Evolutionary conservation across 768 basidiomycete species (phyloP), one percentile per base, ranked within the genome.

Genomic region (Naganishia vishniacii): DNA sequence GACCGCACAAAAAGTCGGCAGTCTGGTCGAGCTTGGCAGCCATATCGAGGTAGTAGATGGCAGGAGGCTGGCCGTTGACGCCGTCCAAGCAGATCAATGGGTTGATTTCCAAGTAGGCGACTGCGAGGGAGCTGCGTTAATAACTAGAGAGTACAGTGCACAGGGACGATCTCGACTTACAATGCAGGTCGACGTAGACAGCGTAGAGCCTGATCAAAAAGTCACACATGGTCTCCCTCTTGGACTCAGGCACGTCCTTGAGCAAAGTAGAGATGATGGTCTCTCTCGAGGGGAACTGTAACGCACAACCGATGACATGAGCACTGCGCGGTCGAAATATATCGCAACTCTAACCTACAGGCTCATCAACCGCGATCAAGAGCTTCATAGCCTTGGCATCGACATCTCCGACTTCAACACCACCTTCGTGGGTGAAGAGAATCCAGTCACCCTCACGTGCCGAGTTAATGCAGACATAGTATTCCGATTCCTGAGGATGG

Each of bases 21-120:
- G 95, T 98, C 81, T 98, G 95, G 77, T 99, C 95, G 68, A 99
- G 88, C 82, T 98, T 99, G 72, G 94, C 95, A 44, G 95, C 95
- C 94, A 99, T 98, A 78, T 99, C 94, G 67, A 99, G 87, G 81
- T 92, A 97, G 80, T 88, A 87, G 72, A 98, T 91, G 67, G 84
- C 84, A 44, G 87, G 86, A 68, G 86, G 80, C 65, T 84, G 84
- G 71, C 83, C 82, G 69, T 82, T 80, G 68, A 83, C 85, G 63
- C 83, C 86, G 76, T 95, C 92, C 72, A 97, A 86, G 75, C 90
- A 88, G 74, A 98, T 87, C 61, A 99, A 85, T 45, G 95, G 95
- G 84, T 98, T 99, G 80, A 99, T 99, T 81, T 98, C 94, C 75
- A 99, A 90, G 81, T 99, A 98, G 23, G 95, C 91, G 76, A 97